These are phyloP conservation scores for Neostapfia colusana DNA, from an alignment of 176 grass and related monocot species.

Conservation along the genomic window DNA sequence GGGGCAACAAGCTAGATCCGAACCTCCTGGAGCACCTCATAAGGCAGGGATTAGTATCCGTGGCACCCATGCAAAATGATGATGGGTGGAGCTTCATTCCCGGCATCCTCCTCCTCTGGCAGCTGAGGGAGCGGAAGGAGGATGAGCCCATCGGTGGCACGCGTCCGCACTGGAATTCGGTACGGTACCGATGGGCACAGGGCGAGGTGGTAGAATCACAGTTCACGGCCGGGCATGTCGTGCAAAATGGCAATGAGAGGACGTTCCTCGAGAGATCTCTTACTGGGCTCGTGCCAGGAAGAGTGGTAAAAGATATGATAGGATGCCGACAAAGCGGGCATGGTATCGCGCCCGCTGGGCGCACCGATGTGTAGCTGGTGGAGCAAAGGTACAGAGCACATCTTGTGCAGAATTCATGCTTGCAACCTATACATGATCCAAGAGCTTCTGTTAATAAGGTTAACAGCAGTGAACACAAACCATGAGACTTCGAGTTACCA, in stretches of 20 bases:
- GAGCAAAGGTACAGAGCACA: conserved; percentile 91
- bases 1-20: conserved; percentile 48
- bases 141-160: conserved; percentile 61
- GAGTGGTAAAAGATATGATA: conserved; percentile 58
- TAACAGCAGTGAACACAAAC: neutral
- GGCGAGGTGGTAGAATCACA: conserved; percentile 46
- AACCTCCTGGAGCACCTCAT: conserved; percentile 58
- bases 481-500: neutral
- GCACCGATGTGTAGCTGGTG: conserved; percentile 61
- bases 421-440: conserved; percentile 64
- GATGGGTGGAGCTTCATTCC: conserved; percentile 71
- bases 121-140: conserved; percentile 81
- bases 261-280: conserved; percentile 61
- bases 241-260: conserved; percentile 74
- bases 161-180: conserved; percentile 57
- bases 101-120: conserved; percentile 73
- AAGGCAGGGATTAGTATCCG: conserved; percentile 65
- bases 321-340: conserved; percentile 85
- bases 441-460: neutral
- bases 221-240: conserved; percentile 70
- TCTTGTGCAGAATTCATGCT: conserved; percentile 97
- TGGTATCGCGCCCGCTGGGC: conserved; percentile 67
- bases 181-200: conserved; percentile 50
- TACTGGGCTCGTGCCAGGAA: conserved; percentile 64
- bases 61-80: conserved; percentile 73